phyloP scores from a whole-genome alignment of 495 filamentous ascomycete genomes.

The Aspergillus baeticus region DNA sequence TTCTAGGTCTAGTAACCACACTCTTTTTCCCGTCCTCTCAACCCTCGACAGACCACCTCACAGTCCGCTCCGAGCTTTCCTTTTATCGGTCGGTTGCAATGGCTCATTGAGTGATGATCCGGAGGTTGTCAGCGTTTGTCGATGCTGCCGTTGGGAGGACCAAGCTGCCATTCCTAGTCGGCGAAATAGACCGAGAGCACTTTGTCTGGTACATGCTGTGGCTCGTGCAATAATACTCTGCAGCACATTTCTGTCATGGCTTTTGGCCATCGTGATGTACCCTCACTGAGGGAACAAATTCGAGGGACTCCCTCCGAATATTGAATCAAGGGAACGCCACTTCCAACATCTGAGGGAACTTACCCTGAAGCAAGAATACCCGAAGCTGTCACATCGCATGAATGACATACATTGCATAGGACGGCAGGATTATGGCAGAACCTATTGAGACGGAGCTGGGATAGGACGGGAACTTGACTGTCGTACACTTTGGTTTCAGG shows the following conservation, averaged over 20 bases:
- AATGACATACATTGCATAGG: constrained; percentile 3
- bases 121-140: neutral
- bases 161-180: too few relatives aligned
- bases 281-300: neutral
- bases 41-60: neutral
- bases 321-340: neutral
- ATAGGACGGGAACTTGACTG: neutral
- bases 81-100: neutral
- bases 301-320: neutral
- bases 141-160: neutral
- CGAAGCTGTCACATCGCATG: neutral
- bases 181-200: too few relatives aligned
- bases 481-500: constrained; percentile 3
- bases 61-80: neutral
- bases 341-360: too few relatives aligned
- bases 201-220: too few relatives aligned
- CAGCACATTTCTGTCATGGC: too few relatives aligned
- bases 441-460: neutral
- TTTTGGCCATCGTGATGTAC: too few relatives aligned
- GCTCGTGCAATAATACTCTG: too few relatives aligned
- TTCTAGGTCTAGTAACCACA: neutral
- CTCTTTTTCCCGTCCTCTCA: neutral
- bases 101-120: neutral
- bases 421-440: neutral
- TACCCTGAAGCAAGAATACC: too few relatives aligned